Percentiles rank a stretch among this genome's conserved stretches.
Conservation (phyloP, 768 basidiomycete genomes). For the Lactifluus volemus region DNA sequence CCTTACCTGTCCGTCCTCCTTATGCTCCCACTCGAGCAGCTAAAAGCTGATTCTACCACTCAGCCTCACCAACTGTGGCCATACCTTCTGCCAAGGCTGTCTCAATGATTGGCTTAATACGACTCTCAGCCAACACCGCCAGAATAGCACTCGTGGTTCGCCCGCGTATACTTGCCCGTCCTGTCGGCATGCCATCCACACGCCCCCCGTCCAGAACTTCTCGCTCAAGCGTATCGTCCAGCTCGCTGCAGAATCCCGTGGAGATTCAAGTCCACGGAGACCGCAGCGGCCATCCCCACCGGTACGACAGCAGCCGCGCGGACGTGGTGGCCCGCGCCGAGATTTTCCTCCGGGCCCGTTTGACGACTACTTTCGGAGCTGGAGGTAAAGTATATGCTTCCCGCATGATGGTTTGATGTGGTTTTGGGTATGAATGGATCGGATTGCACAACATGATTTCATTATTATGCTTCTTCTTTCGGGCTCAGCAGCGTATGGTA, state of each 20-base stretch:
- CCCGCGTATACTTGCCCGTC: slow-evolving; percentile 55
- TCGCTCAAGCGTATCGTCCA: slow-evolving; percentile 49
- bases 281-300: neutral
- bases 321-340: slow-evolving; percentile 4
- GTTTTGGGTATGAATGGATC: neutral
- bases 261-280: slow-evolving; percentile 36
- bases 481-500: neutral
- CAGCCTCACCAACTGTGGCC: slow-evolving; percentile 57
- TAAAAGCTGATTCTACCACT: neutral
- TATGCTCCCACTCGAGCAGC: neutral
- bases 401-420: neutral
- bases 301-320: neutral
- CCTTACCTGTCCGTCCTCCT: slow-evolving; percentile 48
- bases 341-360: slow-evolving; percentile 4
- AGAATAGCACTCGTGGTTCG: slow-evolving; percentile 23
- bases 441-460: neutral
- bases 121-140: slow-evolving; percentile 40
- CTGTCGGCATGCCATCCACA: slow-evolving; percentile 44
- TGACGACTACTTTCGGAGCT: slow-evolving; percentile 1
- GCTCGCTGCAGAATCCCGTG: slow-evolving; percentile 39
- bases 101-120: slow-evolving; percentile 47
- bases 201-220: slow-evolving; percentile 51
- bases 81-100: slow-evolving; percentile 58
- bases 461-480: neutral
- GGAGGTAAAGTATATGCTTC: slow-evolving; percentile 1